Base-by-base conservation (phyloP, 371 early-diverging fungal genomes). In the Apophysomyces elegans region DNA sequence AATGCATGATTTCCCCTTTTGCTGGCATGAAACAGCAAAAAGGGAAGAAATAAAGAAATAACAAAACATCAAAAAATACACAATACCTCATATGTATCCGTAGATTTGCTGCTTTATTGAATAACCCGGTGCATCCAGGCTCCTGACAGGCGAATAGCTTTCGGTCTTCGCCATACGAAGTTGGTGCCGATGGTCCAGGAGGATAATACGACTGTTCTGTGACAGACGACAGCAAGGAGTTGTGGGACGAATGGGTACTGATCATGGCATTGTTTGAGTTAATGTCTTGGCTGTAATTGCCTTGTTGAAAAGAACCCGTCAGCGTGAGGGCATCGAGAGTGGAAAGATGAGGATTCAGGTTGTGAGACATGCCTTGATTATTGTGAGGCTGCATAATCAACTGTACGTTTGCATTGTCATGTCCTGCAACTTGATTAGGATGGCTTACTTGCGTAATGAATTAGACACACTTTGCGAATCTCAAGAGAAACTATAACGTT, bases 31-130 rank as follows among this genome's bases (percentile, higher is more conserved):
- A 7, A 36, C 39, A 14, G 39, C 35, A 59, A 13, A 59, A n/a
- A 18, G 13, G 16, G 39, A 59, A 59, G 18, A 41, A 13, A 37
- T 13, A 26, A 58, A 35, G 36, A 26, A 58, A 16, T 4, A 7
- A 37, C 13, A 37, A 14, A 12, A 21, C 7, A 38, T 39, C 5
- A 39, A 37, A 43, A 59, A 18, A 36, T 39, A 41, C 21, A 21
- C 39, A 37, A 21, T 59, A 59, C 59, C 59, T 39, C 21, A n/a
- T n/a, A 41, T 59, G 59, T 59, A 59, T 38, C 38, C 59, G 59
- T n/a, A 38, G 39, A 18, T 39, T 59, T 18, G 36, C 5, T 18
- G 18, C 1, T 38, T 59, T 18, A 14, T 36, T 36, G 18, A 13
- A 59, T 5, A 32, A n/a, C 35, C 35, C 2, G 39, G 1, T 59